Percentiles rank a stretch among this genome's conserved stretches.
Evolutionary conservation across 1,139 yeast genomes (phyloP).

Genomic region (Saccharomycopsis hybrid): DNA sequence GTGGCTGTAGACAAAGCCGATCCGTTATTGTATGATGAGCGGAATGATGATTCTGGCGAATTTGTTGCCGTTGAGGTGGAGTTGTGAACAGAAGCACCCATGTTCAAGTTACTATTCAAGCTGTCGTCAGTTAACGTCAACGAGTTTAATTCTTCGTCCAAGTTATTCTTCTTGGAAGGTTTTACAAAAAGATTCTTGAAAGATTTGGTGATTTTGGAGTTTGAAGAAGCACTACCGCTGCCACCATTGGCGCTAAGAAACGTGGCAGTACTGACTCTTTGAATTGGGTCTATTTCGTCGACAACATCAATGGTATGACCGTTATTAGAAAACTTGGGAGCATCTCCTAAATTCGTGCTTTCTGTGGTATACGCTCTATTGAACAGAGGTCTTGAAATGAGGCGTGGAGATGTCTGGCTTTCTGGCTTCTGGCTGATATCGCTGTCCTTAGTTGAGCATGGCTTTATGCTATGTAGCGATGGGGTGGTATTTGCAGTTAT

Average conservation of each 20-base stretch:
- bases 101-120: too few relatives aligned
- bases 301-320: background rate
- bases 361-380: slow-evolving; percentile 3
- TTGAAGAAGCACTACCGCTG: background rate
- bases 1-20: background rate
- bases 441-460: too few relatives aligned
- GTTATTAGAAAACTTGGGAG: background rate
- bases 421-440: too few relatives aligned
- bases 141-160: background rate
- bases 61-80: background rate
- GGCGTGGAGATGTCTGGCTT: background rate
- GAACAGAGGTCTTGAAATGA: background rate
- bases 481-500: too few relatives aligned
- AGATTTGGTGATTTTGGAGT: slow-evolving; percentile 5
- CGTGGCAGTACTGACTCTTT: slow-evolving; percentile 4
- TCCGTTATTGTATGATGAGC: slow-evolving; percentile 5
- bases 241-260: background rate
- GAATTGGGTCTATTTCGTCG: background rate
- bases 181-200: slow-evolving; percentile 8
- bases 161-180: background rate
- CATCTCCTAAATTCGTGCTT: background rate
- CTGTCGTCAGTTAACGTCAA: too few relatives aligned
- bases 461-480: too few relatives aligned
- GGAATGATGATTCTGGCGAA: slow-evolving; percentile 7
- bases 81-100: background rate